These are phyloP conservation scores for Bauhinia variegata DNA, from an alignment of 306 rosid genomes.

Conservation along the genomic window DNA sequence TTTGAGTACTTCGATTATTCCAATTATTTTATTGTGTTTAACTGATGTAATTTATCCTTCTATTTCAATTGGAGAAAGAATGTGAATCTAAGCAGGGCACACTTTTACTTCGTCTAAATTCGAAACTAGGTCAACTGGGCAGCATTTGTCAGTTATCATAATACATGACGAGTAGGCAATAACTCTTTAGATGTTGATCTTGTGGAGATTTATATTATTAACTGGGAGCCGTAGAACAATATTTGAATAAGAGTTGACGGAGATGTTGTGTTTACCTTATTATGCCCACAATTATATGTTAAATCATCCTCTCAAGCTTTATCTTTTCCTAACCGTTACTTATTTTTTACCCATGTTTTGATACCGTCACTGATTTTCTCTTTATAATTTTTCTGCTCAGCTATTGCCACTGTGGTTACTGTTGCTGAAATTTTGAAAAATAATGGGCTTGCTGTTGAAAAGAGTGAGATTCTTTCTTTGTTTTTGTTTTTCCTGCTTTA, in stretches of 20 bases:
- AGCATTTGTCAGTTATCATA: too few species aligned
- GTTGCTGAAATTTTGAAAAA: slow-evolving; percentile 83
- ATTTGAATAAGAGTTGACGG: neutral
- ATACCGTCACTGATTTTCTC: slow-evolving; percentile 29
- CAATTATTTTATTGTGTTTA: too few species aligned
- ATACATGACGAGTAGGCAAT: too few species aligned
- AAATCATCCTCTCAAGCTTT: neutral
- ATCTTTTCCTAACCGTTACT: neutral
- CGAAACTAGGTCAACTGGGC: too few species aligned
- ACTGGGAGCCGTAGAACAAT: neutral
- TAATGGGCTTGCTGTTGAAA: slow-evolving; percentile 76
- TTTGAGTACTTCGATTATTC: too few species aligned
- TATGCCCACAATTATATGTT: neutral
- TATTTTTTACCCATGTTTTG: too few species aligned
- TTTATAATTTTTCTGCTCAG: slow-evolving; percentile 42
- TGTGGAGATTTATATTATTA: neutral
- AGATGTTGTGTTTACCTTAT: too few species aligned
- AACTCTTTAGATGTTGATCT: neutral
- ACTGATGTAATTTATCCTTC: too few species aligned
- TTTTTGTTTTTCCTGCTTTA: neutral
- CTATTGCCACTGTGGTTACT: slow-evolving; percentile 81
- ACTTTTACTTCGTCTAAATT: too few species aligned
- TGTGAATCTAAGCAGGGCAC: too few species aligned
- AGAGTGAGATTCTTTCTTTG: slow-evolving; percentile 52
- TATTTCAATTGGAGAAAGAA: too few species aligned